Base-by-base conservation (phyloP, 345 rosid genomes). In the Salix arbutifolia region DNA sequence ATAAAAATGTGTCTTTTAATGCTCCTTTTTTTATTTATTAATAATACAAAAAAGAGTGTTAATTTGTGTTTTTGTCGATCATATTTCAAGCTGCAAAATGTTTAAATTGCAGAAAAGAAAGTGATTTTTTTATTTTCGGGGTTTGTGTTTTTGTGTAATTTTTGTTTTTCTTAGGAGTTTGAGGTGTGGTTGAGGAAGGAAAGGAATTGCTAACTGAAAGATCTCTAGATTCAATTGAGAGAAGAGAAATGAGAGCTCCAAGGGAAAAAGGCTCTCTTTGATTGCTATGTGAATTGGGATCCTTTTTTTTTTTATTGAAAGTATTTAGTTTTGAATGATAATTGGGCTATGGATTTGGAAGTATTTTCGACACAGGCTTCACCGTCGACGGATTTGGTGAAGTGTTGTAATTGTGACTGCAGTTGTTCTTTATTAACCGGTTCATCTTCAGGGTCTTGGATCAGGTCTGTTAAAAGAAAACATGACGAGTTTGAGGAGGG, bases 381-480 rank as follows among this genome's bases (percentile, higher is more conserved):
- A 17, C 77, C 81, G 33, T 52, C 88, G 16, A 76, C 72, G 72
- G 86, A 82, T 77, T 40, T 70, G 76, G 81, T 74, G 58, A 83
- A 79, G 73, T 90, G 94, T 76, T 87, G 91, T 79, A 81, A 80
- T 72, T 93, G 97, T 77, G 95, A 90, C 30, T 88, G 97, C 42
- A 71, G 79, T 79, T 89, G 95, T 81, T 86, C 91, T 65, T 71
- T 80, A 11, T 69, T 67, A 13, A 28, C 46, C 70, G 52, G 80
- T 75, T 80, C 84, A 40, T 40, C 88, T 0, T 21, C 76, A 0
- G 84, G 69, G 42, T 26, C 83, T 48, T 90, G 92, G 94, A 72
- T 86, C 66, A 90, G 97, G 3, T 87, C 97, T 4, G 91, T 90
- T 38, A 94, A 92, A 79, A 79, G 97, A 13, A 92, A 92, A 40